Base-by-base conservation (phyloP, 2,329 filamentous ascomycete genomes). In the Alternaria rosae region DNA sequence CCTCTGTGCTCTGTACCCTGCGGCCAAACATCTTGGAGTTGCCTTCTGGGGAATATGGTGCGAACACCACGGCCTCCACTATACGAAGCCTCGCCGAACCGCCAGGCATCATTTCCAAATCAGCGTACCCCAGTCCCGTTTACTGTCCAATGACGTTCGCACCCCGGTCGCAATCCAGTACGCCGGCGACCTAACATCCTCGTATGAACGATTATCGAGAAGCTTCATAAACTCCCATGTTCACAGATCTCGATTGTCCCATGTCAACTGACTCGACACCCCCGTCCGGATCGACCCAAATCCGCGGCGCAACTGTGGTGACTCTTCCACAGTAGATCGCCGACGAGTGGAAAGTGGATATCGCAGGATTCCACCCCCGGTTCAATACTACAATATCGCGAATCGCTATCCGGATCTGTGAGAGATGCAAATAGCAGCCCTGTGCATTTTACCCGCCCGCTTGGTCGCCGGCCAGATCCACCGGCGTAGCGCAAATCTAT, bases 41-140 rank as follows among this genome's bases (percentile, higher is more conserved):
- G 54, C 26, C 35, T 52, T 55, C 45, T 48, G 53, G 28, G 45
- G 35, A 51, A 57, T 57, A n/a, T 41, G 23, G 57, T 43, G 52
- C 44, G 52, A 41, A 43, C 32, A 38, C 47, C 30, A 38, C 57
- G 21, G 35, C 25, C 42, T 38, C 9, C 44, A 60, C 43, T 44
- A 57, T 23, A 50, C 32, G 20, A 20, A 38, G 54, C 44, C 23
- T 61, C 58, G 58, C 58, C 58, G 58, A 50, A 57, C 53, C 32
- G 48, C 42, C 54, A 61, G 47, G 45, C 58, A 51, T 57, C 23
- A 35, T 61, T 57, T 57, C 54, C 58, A 57, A 57, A 57, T 61
- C 3, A 35, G 13, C 28, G 10, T 38, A 48, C 43, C 51, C 52
- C 23, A 15, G 26, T 42, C 56, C 20, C 7, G 41, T 54, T 26